phyloP scores from a whole-genome alignment of 1,284 basidiomycete genomes.

The Thecaphora frezii region DNA sequence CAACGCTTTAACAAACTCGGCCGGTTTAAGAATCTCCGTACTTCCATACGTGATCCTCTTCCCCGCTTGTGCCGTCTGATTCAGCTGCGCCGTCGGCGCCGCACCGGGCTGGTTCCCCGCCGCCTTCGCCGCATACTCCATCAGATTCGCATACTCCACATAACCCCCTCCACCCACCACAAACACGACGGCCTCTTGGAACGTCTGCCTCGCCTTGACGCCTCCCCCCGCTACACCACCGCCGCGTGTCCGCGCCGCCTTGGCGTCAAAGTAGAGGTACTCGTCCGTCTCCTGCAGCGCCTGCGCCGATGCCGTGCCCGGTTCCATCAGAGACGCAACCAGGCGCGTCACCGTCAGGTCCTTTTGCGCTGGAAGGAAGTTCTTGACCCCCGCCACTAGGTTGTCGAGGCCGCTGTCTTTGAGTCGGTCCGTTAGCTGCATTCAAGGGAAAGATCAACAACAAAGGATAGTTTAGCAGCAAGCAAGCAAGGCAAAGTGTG shows the following conservation, averaged over 20 bases:
- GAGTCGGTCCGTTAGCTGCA: conserved; percentile 72
- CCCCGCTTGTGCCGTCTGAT: conserved; percentile 5
- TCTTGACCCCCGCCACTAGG: conserved; percentile 94
- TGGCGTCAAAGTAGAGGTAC: conserved; percentile 88
- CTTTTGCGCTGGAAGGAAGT: conserved; percentile 94
- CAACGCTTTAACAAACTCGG: conserved; percentile 75
- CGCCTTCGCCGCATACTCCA: conserved; percentile 44
- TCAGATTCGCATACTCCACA: conserved; percentile 92
- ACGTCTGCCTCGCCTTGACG: conserved; percentile 63
- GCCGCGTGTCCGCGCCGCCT: conserved; percentile 34
- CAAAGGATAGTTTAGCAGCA: conserved; percentile 6
- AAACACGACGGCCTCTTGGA: conserved; percentile 85
- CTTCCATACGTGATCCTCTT: conserved; percentile 84
- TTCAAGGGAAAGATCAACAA: conserved; percentile 1
- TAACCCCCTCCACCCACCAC: conserved; percentile 95
- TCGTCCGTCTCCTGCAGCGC: conserved; percentile 80
- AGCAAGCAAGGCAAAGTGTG: too few species aligned
- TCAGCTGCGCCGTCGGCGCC: conserved; percentile 59
- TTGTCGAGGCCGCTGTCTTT: conserved; percentile 92
- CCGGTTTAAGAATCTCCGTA: conserved; percentile 90
- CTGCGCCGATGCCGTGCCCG: conserved; percentile 76
- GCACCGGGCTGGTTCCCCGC: conserved; percentile 68
- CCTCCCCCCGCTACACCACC: conserved; percentile 15
- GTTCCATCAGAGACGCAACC: conserved; percentile 95
- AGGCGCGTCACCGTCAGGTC: conserved; percentile 88